A percentile compares a stretch with the other conserved stretches of the same genome.
Conservation (phyloP, 805 yeast genomes). For the Hermanozyma aechmeae region DNA sequence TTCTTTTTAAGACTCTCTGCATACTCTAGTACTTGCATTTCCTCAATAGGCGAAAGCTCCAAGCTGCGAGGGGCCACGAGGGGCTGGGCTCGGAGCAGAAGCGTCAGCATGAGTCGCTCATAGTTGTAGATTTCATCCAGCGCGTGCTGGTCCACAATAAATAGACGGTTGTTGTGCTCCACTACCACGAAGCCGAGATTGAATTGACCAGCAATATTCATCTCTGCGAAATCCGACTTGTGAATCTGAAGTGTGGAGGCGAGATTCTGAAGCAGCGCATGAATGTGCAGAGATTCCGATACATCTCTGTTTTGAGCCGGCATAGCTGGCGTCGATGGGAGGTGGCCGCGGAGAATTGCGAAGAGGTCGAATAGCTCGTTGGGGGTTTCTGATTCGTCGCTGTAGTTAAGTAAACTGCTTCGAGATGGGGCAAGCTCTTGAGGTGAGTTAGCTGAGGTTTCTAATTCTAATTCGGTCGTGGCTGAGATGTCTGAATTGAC, state of each 20-base stretch:
- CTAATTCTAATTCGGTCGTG: no score
- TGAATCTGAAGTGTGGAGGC: constrained; percentile 27
- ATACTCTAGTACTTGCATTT: constrained; percentile 58
- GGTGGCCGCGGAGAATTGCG: no score
- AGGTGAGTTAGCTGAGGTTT: no score
- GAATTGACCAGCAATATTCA: constrained; percentile 88
- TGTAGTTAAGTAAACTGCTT: no score
- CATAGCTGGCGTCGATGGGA: no score
- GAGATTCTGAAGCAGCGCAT: constrained; percentile 1
- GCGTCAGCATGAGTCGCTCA: constrained; percentile 52
- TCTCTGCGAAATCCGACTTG: constrained; percentile 62
- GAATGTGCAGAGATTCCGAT: no score
- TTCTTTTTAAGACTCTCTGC: constrained; percentile 50
- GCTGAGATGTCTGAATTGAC: no score
- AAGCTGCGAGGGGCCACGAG: constrained; percentile 52
- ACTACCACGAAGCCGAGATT: constrained; percentile 90
- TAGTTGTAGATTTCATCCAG: constrained; percentile 93
- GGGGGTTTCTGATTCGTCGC: no score
- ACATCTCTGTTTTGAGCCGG: neutral
- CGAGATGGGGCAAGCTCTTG: no score
- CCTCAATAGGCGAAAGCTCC: constrained; percentile 72
- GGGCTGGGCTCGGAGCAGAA: constrained; percentile 57
- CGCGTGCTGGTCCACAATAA: constrained; percentile 95
- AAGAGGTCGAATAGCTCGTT: no score
- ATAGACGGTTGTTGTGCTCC: constrained; percentile 46